These are phyloP conservation scores for Bacterosira constricta DNA, from an alignment of 108 stramenopile genomes.

Conservation along the genomic window DNA sequence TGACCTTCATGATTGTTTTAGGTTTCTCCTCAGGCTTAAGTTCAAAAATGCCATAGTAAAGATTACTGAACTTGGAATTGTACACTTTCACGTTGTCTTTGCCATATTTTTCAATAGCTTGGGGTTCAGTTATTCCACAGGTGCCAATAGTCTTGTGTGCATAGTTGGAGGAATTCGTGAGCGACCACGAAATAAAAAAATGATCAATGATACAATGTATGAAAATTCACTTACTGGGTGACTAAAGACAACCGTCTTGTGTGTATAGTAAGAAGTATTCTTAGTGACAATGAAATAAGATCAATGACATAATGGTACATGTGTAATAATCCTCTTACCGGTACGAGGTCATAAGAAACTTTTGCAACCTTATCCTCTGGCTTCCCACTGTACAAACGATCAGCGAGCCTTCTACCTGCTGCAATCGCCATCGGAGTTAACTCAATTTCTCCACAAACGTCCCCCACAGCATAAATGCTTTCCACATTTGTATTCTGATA, in stretches of 20 bases:
- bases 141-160: conserved; percentile 68
- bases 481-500: conserved; percentile 82
- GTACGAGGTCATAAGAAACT: conserved; percentile 79
- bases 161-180: no score
- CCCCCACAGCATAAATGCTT: conserved; percentile 91
- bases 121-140: conserved; percentile 83
- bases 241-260: conserved; percentile 92
- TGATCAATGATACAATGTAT: neutral
- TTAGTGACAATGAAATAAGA: no score
- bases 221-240: conserved; percentile 71
- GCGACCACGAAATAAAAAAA: neutral
- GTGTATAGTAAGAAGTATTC: no score
- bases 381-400: conserved; percentile 84
- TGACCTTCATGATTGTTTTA: conserved; percentile 88
- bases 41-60: conserved; percentile 88
- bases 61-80: conserved; percentile 88
- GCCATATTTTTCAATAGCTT: conserved; percentile 89
- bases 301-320: no score
- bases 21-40: conserved; percentile 91
- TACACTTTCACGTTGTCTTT: conserved; percentile 90
- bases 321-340: no score
- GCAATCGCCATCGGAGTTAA: conserved; percentile 97
- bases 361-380: conserved; percentile 39
- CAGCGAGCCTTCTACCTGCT: conserved; percentile 86
- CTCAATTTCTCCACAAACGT: conserved; percentile 85